Conservation (phyloP, 768 basidiomycete genomes). For the Chalciporus chontae region DNA sequence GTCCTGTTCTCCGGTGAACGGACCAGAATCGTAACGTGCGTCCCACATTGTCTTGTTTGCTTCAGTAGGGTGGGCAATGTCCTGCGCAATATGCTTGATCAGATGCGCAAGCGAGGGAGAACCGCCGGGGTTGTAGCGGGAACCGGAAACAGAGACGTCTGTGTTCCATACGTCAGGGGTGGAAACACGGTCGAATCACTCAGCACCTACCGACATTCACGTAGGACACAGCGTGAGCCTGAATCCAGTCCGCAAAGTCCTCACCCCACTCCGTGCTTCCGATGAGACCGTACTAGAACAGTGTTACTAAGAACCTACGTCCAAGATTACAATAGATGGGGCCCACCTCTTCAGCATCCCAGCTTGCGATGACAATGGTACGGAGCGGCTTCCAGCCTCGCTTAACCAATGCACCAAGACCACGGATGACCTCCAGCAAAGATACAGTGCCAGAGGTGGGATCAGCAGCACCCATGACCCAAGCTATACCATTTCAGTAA, state of each 20-base stretch:
- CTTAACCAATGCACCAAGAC: slow-evolving; percentile 47
- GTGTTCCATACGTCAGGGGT: slow-evolving; percentile 2
- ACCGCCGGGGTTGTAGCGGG: slow-evolving; percentile 44
- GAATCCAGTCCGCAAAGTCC: slow-evolving; percentile 82
- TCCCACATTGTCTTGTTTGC: slow-evolving; percentile 54
- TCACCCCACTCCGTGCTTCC: slow-evolving; percentile 95
- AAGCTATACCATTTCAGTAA: slow-evolving; percentile 11
- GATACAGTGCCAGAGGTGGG: slow-evolving; percentile 56
- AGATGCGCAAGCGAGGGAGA: slow-evolving; percentile 69
- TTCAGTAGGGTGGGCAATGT: slow-evolving; percentile 56
- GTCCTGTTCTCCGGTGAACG: slow-evolving; percentile 43
- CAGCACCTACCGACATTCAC: slow-evolving; percentile 63
- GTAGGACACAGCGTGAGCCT: slow-evolving; percentile 78
- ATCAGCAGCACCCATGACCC: slow-evolving; percentile 52
- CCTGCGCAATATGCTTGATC: slow-evolving; percentile 47
- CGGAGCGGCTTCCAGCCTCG: slow-evolving; percentile 68
- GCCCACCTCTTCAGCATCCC: slow-evolving; percentile 72
- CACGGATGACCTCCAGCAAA: slow-evolving; percentile 53
- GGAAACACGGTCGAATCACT: neutral
- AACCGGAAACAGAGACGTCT: slow-evolving; percentile 56
- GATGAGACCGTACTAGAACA: slow-evolving; percentile 56
- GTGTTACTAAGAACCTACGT: neutral
- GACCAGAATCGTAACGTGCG: slow-evolving; percentile 51
- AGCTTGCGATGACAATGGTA: slow-evolving; percentile 72
- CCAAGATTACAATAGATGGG: neutral